These are phyloP conservation scores for Metschnikowia continentalis DNA, from an alignment of 805 yeast species.

Conservation along the genomic window DNA sequence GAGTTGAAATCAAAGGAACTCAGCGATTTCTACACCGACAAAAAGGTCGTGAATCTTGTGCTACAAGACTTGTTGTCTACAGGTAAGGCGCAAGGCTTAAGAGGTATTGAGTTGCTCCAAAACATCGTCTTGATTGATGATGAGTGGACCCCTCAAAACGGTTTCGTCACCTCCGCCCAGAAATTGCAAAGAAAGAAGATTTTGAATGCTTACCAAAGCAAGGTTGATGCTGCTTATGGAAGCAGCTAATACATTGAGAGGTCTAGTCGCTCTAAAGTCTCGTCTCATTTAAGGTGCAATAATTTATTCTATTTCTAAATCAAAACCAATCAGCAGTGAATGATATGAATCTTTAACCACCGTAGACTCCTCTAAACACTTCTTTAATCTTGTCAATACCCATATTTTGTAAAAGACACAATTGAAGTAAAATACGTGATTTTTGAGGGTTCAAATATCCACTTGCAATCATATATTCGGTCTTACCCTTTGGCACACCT, in stretches of 20 bases:
- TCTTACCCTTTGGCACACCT: slow-evolving; percentile 26
- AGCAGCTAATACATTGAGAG: not conserved
- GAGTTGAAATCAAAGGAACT: slow-evolving; percentile 42
- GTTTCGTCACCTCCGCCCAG: slow-evolving; percentile 91
- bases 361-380: slow-evolving; percentile 48
- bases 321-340: not conserved
- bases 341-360: slow-evolving; percentile 9
- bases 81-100: slow-evolving; percentile 75
- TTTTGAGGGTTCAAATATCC: slow-evolving; percentile 68
- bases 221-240: slow-evolving; percentile 62
- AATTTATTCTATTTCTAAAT: not conserved
- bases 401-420: slow-evolving; percentile 45
- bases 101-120: slow-evolving; percentile 78
- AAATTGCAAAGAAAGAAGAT: slow-evolving; percentile 93
- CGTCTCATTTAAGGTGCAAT: not conserved
- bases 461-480: slow-evolving; percentile 41
- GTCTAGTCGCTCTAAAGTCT: not conserved
- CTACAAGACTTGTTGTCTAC: slow-evolving; percentile 61
- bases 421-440: slow-evolving; percentile 53
- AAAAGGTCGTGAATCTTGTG: slow-evolving; percentile 51
- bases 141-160: slow-evolving; percentile 98
- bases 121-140: slow-evolving; percentile 77
- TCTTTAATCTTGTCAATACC: slow-evolving; percentile 36
- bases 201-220: slow-evolving; percentile 59
- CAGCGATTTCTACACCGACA: slow-evolving; percentile 51